Evolutionary conservation across 495 filamentous ascomycete genomes (phyloP).

Genomic region (Penicillium odoratum): DNA sequence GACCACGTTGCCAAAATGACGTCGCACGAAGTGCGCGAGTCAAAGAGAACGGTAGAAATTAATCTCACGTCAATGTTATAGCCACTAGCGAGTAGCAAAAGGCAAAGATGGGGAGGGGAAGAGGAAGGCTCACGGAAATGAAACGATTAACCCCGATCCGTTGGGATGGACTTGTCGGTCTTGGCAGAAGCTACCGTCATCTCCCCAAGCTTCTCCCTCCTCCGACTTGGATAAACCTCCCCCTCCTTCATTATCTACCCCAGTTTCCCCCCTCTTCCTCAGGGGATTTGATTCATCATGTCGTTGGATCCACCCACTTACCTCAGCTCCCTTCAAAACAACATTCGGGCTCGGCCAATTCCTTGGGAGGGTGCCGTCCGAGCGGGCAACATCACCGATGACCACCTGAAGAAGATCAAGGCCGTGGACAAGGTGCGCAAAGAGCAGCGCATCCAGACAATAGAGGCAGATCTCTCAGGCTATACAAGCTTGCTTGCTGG

Average conservation of each 20-base stretch:
- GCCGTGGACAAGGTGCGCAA: slow-evolving; percentile 95
- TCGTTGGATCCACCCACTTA: slow-evolving; percentile 90
- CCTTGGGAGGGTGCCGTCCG: slow-evolving; percentile 97
- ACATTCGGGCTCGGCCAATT: slow-evolving; percentile 90
- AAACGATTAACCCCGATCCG: slow-evolving; percentile 18
- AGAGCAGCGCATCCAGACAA: slow-evolving; percentile 76
- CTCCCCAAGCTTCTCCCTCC: slow-evolving; percentile 27
- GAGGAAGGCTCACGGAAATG: slow-evolving; percentile 11
- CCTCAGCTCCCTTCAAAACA: slow-evolving; percentile 87
- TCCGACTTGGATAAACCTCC: slow-evolving; percentile 14
- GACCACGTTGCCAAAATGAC: slow-evolving; percentile 16
- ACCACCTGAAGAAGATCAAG: slow-evolving; percentile 93
- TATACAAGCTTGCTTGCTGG: slow-evolving; percentile 82
- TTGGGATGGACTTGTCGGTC: slow-evolving; percentile 26
- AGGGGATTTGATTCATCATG: slow-evolving; percentile 50
- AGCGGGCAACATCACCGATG: slow-evolving; percentile 89
- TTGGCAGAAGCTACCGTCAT: slow-evolving; percentile 37
- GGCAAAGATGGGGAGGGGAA: slow-evolving; percentile 3
- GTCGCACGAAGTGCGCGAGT: slow-evolving; percentile 6
- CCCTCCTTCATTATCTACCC: slow-evolving; percentile 9
- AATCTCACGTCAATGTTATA: neutral
- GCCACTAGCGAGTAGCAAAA: neutral
- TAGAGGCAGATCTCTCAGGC: slow-evolving; percentile 74
- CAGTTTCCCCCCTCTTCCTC: slow-evolving; percentile 6
- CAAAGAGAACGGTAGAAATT: slow-evolving; percentile 1